Base-by-base conservation (phyloP, 805 yeast species). In the Metschnikowia matae region DNA sequence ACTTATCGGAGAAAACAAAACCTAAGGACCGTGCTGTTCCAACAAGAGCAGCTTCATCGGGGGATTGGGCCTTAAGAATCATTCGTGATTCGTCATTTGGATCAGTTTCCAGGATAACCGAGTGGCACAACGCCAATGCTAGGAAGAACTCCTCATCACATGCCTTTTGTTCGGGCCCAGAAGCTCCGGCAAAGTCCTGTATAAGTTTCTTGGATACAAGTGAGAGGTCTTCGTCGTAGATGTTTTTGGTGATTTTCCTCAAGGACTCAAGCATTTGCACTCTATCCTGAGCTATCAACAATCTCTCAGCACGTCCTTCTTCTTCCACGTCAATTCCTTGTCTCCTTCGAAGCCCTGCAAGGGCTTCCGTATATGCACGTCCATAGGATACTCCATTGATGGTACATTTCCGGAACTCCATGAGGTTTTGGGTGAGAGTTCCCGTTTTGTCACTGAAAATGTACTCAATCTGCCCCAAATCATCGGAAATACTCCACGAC, bases 11-110 rank as follows among this genome's bases (percentile, higher is more conserved):
- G 62, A 85, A 86, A 35, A 79, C 76, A 66, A 81, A 87, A 0
- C 95, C 95, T 58, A 85, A 71, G 59, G 86, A 85, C 63, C 91
- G 77, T 0, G 94, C 94, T 18, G 94, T 85, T 14, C 84, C 84
- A 14, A 87, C 95, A 50, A 87, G 75, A 0, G 95, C 94, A 26
- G 91, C 90, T 67, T 87, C 95, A 73, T 87, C 95, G 0, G 95
- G 95, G 23, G 90, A 84, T 63, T 87, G 94, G 0, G 94, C 94
- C 60, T 85, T 84, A 36, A 85, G 68, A 23, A 80, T 70, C 46
- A 78, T 57, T 52, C 76, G 83, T 1, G 70, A 77, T 2, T 88
- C 82, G 56, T 81, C 75, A 23, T 75, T 74, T 37, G 83, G 83
- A 54, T 84, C 83, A 36, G 79, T 77, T 60, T 87, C 95, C 29